phyloP scores from a whole-genome alignment of 306 rosid genomes.

The Astragalus glycyphyllos region DNA sequence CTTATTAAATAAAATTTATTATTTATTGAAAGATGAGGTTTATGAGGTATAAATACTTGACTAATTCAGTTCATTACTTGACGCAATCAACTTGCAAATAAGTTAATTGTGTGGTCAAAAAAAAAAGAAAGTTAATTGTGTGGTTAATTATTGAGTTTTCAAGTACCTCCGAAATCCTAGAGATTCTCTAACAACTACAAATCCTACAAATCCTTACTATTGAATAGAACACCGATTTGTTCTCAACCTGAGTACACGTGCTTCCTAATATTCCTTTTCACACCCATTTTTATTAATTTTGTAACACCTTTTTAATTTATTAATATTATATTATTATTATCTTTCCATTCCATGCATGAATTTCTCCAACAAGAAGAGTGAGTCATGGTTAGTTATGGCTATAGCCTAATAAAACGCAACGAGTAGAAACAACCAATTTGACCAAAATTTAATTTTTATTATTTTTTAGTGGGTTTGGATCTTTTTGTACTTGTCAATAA shows the following conservation, averaged over 20 bases:
- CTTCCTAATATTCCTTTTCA: constrained; percentile 52
- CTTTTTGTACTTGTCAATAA: constrained; percentile 61
- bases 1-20: too few species aligned
- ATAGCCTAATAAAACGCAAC: constrained; percentile 52
- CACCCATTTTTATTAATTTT: background rate
- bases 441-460: constrained; percentile 46
- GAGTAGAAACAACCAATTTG: constrained; percentile 43
- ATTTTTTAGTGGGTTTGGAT: constrained; percentile 58
- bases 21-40: too few species aligned
- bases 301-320: background rate
- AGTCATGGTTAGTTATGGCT: constrained; percentile 58
- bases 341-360: constrained; percentile 96
- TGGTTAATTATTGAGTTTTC: constrained; percentile 1
- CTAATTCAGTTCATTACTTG: too few species aligned
- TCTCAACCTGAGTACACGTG: constrained; percentile 71
- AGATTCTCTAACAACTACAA: constrained; percentile 47
- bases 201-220: constrained; percentile 59
- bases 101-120: too few species aligned
- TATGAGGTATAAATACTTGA: too few species aligned
- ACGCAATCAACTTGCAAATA: too few species aligned
- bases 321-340: constrained; percentile 46
- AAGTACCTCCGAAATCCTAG: constrained; percentile 37
- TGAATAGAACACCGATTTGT: constrained; percentile 51
- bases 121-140: too few species aligned
- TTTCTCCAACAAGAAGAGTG: constrained; percentile 68